Percentiles rank a stretch among this genome's conserved stretches.
These are phyloP conservation scores for Crotalaria pallida DNA, from an alignment of 306 rosid genomes.

Conservation along the genomic window DNA sequence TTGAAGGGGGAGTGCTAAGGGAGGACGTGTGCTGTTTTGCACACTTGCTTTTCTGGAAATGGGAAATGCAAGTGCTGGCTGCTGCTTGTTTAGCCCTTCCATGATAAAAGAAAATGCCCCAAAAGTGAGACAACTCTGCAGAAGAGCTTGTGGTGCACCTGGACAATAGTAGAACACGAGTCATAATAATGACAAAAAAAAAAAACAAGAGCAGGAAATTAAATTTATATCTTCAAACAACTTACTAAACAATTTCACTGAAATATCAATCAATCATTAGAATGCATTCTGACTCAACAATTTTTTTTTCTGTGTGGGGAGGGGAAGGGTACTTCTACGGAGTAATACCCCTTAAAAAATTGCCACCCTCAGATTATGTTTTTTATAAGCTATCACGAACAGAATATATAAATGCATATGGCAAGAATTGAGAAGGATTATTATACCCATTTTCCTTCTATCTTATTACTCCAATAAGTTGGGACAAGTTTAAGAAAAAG, in stretches of 20 bases:
- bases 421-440: not conserved
- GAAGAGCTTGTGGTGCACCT: constrained; percentile 96
- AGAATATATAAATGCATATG: not conserved
- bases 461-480: not conserved
- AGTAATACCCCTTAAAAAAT: too few species aligned
- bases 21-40: constrained; percentile 20
- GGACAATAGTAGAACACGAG: constrained; percentile 16
- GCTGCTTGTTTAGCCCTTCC: constrained; percentile 90
- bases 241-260: not conserved
- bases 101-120: constrained; percentile 89
- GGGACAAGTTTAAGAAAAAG: not conserved
- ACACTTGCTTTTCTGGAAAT: constrained; percentile 38
- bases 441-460: not conserved
- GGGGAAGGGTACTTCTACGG: not conserved
- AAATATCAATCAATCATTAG: not conserved
- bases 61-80: constrained; percentile 83
- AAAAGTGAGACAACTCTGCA: constrained; percentile 90
- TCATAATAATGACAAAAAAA: constrained; percentile 1
- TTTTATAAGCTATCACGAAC: not conserved
- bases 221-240: constrained; percentile 9
- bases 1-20: constrained; percentile 63
- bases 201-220: constrained; percentile 4
- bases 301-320: not conserved
- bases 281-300: not conserved
- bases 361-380: not conserved